Evolutionary conservation across 202 grass and related monocot genomes (phyloP).

Genomic region (Carex arenaria): DNA sequence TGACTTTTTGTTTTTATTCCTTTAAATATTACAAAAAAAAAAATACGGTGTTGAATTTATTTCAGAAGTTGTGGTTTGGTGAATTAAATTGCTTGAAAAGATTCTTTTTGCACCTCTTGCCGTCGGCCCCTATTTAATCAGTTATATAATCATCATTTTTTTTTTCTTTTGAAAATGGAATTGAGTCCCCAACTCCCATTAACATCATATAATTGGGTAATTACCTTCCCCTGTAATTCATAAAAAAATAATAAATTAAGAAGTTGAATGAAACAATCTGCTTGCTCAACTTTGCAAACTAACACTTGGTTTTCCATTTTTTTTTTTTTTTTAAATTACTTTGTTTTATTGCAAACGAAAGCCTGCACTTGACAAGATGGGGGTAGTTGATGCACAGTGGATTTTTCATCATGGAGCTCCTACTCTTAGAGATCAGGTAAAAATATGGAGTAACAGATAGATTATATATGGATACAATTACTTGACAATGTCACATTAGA

Average conservation of each 20-base stretch:
- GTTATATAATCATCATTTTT: not conserved
- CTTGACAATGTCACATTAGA: no score
- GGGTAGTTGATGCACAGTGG: constrained; percentile 58
- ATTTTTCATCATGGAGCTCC: constrained; percentile 42
- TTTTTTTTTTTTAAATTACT: no score
- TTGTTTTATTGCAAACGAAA: constrained; percentile 29
- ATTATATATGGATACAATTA: not conserved
- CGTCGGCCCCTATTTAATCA: not conserved
- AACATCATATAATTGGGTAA: not conserved
- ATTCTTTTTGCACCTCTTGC: not conserved
- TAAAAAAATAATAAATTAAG: not conserved
- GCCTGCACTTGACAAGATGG: constrained; percentile 47
- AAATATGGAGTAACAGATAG: not conserved
- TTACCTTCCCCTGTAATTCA: not conserved
- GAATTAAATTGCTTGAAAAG: not conserved
- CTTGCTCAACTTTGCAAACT: not conserved
- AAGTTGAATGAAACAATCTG: not conserved
- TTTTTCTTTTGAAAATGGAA: not conserved
- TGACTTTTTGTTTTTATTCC: no score
- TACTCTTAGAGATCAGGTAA: constrained; percentile 45
- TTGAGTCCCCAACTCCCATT: constrained; percentile 36
- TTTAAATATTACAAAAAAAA: no score
- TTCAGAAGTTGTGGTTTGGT: no score
- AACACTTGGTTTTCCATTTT: constrained; percentile 10
- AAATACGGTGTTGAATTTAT: no score